Evolutionary conservation across 2,329 filamentous ascomycete genomes (phyloP).

Genomic region (Trichoderma cornu-damae): DNA sequence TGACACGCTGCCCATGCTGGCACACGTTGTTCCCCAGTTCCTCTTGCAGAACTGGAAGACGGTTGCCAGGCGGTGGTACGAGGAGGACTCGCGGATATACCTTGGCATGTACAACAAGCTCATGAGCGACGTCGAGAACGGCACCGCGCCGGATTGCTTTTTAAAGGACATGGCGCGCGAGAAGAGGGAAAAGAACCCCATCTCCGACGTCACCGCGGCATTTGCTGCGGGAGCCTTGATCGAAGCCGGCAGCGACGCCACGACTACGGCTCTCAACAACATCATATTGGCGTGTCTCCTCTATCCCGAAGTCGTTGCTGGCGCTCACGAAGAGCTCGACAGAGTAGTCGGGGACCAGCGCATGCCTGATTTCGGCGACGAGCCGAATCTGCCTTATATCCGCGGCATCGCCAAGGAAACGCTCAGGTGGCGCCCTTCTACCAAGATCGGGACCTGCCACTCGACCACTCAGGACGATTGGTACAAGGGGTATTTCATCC

Average conservation of each 20-base stretch:
- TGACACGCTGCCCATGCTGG: slow-evolving; percentile 15
- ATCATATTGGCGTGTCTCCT: slow-evolving; percentile 46
- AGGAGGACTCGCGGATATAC: slow-evolving; percentile 22
- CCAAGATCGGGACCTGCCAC: background rate
- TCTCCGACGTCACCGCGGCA: slow-evolving; percentile 20
- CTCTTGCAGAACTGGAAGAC: slow-evolving; percentile 14
- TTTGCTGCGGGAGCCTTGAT: slow-evolving; percentile 21
- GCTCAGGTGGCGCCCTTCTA: slow-evolving; percentile 28
- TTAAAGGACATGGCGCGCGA: slow-evolving; percentile 21
- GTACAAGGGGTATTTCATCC: slow-evolving; percentile 6
- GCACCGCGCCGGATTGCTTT: slow-evolving; percentile 22
- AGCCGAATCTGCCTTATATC: slow-evolving; percentile 40
- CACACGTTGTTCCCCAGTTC: slow-evolving; percentile 7
- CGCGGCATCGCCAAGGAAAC: slow-evolving; percentile 30
- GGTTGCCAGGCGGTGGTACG: slow-evolving; percentile 18
- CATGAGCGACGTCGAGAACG: slow-evolving; percentile 16
- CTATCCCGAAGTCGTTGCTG: slow-evolving; percentile 38
- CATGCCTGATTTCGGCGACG: slow-evolving; percentile 41
- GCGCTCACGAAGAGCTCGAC: slow-evolving; percentile 40
- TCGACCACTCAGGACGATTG: slow-evolving; percentile 6
- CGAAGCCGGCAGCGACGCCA: slow-evolving; percentile 25
- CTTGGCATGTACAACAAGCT: slow-evolving; percentile 20
- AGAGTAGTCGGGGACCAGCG: slow-evolving; percentile 38
- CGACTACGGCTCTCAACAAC: slow-evolving; percentile 30
- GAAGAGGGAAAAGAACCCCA: slow-evolving; percentile 20